Conservation (phyloP, 164 flowering plant genomes). For the Magnolia officinalis region DNA sequence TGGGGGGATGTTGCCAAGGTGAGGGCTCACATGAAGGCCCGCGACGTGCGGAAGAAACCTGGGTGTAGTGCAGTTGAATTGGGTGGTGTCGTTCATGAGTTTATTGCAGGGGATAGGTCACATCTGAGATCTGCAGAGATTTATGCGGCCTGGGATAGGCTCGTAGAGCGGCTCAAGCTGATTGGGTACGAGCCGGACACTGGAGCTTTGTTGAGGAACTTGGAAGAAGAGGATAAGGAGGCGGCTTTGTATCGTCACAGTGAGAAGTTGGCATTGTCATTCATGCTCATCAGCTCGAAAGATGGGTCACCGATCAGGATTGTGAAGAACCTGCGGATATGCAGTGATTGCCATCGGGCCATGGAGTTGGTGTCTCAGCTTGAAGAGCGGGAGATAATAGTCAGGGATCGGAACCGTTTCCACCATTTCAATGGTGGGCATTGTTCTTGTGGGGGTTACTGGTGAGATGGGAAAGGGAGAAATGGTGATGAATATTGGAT, state of each 20-base stretch:
- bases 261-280: slow-evolving; percentile 22
- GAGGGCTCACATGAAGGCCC: slow-evolving; percentile 15
- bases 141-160: slow-evolving; percentile 15
- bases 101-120: slow-evolving; percentile 17
- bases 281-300: slow-evolving; percentile 13
- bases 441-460: slow-evolving; percentile 25
- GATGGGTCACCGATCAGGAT: slow-evolving; percentile 15
- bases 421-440: slow-evolving; percentile 20
- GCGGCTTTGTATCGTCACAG: slow-evolving; percentile 23
- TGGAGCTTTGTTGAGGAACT: slow-evolving; percentile 10
- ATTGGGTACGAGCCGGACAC: slow-evolving; percentile 22
- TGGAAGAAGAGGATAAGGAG: slow-evolving; percentile 20
- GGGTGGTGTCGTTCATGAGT: slow-evolving; percentile 17
- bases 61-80: slow-evolving; percentile 22
- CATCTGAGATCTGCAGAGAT: slow-evolving; percentile 17
- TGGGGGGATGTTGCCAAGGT: slow-evolving; percentile 18
- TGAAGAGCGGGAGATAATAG: slow-evolving; percentile 17
- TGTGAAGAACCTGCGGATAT: slow-evolving; percentile 24
- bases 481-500: too few relatives aligned
- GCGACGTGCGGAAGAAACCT: slow-evolving; percentile 12
- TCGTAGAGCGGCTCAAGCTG: slow-evolving; percentile 17
- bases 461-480: slow-evolving; percentile 11
- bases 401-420: slow-evolving; percentile 24
- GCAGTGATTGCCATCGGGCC: slow-evolving; percentile 21
- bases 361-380: slow-evolving; percentile 25